phyloP scores from a whole-genome alignment of 2,329 filamentous ascomycete species.

The Biscogniauxia sp. region DNA sequence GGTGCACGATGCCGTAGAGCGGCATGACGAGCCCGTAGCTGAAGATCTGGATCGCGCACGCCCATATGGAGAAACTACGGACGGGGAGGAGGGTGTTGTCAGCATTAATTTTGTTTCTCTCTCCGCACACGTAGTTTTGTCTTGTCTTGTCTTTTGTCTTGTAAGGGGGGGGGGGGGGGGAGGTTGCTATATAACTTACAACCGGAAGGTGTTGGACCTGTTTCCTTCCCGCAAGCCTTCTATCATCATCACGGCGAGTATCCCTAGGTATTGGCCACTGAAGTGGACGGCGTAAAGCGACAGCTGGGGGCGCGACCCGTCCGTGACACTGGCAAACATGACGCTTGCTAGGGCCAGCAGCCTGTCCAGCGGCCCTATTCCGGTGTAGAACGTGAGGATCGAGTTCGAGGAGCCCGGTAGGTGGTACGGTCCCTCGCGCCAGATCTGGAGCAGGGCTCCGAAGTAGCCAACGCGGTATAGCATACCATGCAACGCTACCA shows the following conservation, averaged over 20 bases:
- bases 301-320: constrained; percentile 12
- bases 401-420: constrained; percentile 16
- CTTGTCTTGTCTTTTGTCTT: too few relatives aligned
- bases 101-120: background rate
- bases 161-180: too few relatives aligned
- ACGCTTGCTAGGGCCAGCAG: constrained; percentile 15
- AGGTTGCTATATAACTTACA: constrained; percentile 6
- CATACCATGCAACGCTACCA: constrained; percentile 12
- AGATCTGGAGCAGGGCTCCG: constrained; percentile 12
- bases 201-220: constrained; percentile 12
- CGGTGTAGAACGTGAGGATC: constrained; percentile 14
- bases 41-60: constrained; percentile 14
- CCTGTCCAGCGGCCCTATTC: constrained; percentile 14
- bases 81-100: background rate
- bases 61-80: constrained; percentile 16
- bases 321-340: constrained; percentile 18
- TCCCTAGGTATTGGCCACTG: constrained; percentile 17
- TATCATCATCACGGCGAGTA: constrained; percentile 15
- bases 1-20: constrained; percentile 17
- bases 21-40: constrained; percentile 20
- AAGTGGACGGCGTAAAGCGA: constrained; percentile 20
- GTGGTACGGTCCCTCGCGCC: constrained; percentile 14
- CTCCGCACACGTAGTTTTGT: background rate
- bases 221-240: constrained; percentile 16
- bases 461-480: constrained; percentile 18